Percentiles rank a stretch among this genome's conserved stretches.
These are phyloP conservation scores for Akanthomyces dipterigenus DNA, from an alignment of 2,329 filamentous ascomycete species.

Conservation along the genomic window DNA sequence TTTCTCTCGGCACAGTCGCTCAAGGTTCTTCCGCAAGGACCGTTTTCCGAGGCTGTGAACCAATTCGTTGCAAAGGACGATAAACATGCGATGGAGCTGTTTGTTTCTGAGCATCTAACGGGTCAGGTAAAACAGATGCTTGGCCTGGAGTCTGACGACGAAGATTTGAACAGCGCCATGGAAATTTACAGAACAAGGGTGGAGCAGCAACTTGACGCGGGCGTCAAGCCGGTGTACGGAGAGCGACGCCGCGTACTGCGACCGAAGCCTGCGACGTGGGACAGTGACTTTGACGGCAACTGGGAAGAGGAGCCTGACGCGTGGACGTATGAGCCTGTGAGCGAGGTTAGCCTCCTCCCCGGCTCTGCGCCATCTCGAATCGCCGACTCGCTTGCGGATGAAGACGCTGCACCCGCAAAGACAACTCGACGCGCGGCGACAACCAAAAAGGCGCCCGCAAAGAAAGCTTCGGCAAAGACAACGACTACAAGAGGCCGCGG, in stretches of 20 bases:
- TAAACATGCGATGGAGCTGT: slow-evolving; percentile 81
- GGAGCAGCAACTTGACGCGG: slow-evolving; percentile 64
- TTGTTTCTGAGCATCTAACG: slow-evolving; percentile 65
- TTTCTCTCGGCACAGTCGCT: slow-evolving; percentile 82
- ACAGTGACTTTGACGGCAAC: slow-evolving; percentile 78
- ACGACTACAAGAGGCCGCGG: slow-evolving; percentile 28
- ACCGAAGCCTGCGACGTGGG: slow-evolving; percentile 74
- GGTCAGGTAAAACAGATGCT: slow-evolving; percentile 66
- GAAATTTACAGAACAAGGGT: slow-evolving; percentile 62
- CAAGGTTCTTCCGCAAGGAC: slow-evolving; percentile 86
- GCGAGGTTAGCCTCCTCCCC: slow-evolving; percentile 10
- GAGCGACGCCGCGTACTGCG: slow-evolving; percentile 48
- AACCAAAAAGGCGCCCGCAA: slow-evolving; percentile 38
- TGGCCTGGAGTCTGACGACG: slow-evolving; percentile 55
- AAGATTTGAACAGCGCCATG: slow-evolving; percentile 66
- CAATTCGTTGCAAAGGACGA: slow-evolving; percentile 95
- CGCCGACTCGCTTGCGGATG: slow-evolving; percentile 29
- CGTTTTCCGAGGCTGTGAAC: slow-evolving; percentile 85
- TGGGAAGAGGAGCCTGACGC: slow-evolving; percentile 76
- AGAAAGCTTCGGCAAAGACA: slow-evolving; percentile 34
- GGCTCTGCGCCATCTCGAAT: slow-evolving; percentile 18
- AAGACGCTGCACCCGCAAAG: slow-evolving; percentile 37
- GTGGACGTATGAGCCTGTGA: slow-evolving; percentile 28
- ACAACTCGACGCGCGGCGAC: slow-evolving; percentile 31
- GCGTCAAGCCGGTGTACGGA: slow-evolving; percentile 36